A percentile compares a stretch with the other conserved stretches of the same genome.
phyloP scores from a whole-genome alignment of 495 filamentous ascomycete genomes.

The Penicillium bialowiezense region DNA sequence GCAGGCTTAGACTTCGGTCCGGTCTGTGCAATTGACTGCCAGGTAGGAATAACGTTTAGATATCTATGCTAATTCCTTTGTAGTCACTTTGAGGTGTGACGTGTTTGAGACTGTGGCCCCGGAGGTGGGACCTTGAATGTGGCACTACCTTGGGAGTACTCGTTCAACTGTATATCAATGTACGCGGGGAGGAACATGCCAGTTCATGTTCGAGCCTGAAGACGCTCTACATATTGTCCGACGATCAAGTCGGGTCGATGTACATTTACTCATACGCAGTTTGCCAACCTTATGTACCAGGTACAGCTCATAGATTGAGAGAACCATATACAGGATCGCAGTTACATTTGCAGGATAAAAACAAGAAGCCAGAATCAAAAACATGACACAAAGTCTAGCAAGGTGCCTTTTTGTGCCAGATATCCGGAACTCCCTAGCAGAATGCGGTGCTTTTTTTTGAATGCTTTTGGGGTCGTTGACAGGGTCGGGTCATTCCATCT shows the following conservation, averaged over 20 bases:
- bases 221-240: no score
- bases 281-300: constrained; percentile 1
- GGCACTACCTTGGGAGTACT: no score
- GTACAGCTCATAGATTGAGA: constrained; percentile 24
- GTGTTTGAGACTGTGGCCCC: no score
- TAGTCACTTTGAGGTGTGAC: no score
- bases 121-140: no score
- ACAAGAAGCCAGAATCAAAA: constrained; percentile 22
- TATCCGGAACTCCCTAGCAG: constrained; percentile 76
- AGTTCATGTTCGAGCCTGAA: no score
- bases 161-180: no score
- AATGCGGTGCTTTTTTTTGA: constrained; percentile 21
- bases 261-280: no score
- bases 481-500: constrained; percentile 29
- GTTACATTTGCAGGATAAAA: constrained; percentile 12
- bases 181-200: no score
- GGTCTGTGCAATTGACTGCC: neutral
- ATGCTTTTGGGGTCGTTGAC: constrained; percentile 20
- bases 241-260: no score
- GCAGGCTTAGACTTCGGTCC: neutral
- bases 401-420: constrained; percentile 62
- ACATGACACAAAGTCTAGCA: constrained; percentile 40
- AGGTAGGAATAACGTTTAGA: no score
- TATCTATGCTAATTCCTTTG: no score
- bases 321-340: constrained; percentile 23